Conservation (phyloP, 1,284 basidiomycete species). For the Rhodotorula sp. region DNA sequence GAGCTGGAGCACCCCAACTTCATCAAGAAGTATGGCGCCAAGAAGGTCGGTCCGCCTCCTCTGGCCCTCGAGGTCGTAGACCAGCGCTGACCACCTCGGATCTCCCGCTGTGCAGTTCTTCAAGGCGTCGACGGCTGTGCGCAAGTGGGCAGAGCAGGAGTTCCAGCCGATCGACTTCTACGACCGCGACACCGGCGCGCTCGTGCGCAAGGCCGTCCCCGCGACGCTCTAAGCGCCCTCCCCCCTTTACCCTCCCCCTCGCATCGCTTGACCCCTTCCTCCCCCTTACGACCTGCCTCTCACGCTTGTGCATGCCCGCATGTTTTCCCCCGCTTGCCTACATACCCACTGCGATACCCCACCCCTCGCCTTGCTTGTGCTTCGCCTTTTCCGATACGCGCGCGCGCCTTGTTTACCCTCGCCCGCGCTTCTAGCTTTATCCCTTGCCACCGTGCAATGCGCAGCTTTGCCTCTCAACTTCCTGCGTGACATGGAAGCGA, state of each 20-base stretch:
- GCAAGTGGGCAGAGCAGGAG: constrained; percentile 40
- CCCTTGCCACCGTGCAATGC: neutral
- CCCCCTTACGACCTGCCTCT: neutral
- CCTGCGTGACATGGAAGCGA: no score
- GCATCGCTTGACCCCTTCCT: no score
- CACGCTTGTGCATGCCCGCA: neutral
- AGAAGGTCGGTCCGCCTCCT: constrained; percentile 23
- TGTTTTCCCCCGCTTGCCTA: neutral
- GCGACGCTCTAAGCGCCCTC: constrained; percentile 1
- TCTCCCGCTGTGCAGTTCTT: constrained; percentile 34
- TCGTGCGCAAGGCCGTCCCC: neutral
- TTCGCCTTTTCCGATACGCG: neutral
- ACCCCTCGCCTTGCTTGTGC: neutral
- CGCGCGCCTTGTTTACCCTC: neutral
- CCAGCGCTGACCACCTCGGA: neutral
- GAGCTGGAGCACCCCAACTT: constrained; percentile 71
- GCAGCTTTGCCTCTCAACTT: neutral
- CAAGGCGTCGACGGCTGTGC: constrained; percentile 33
- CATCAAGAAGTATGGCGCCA: constrained; percentile 56
- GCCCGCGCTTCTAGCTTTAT: neutral
- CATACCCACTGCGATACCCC: neutral
- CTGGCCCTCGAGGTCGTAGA: neutral
- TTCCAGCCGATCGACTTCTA: constrained; percentile 19
- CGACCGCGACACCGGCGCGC: neutral
- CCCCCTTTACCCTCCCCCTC: neutral